Percentiles rank a stretch among this genome's conserved stretches.
These are phyloP conservation scores for Huntiella decipiens DNA, from an alignment of 2,329 filamentous ascomycete species.

Conservation along the genomic window DNA sequence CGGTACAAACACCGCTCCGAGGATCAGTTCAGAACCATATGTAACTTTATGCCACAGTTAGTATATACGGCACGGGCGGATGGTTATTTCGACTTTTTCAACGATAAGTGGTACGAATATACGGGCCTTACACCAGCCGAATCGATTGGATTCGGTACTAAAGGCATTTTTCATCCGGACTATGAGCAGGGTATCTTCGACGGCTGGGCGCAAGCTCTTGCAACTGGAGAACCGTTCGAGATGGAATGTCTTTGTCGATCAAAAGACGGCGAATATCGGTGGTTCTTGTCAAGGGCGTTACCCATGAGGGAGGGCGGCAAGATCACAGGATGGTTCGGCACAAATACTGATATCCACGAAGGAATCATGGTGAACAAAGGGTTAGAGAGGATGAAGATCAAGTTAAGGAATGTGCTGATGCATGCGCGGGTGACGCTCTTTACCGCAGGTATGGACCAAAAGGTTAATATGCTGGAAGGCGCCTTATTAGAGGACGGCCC, in stretches of 20 bases:
- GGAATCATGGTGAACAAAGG: constrained; percentile 45
- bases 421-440: constrained; percentile 62
- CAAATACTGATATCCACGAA: constrained; percentile 64
- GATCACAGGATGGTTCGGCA: constrained; percentile 64
- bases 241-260: constrained; percentile 53
- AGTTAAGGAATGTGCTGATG: constrained; percentile 53
- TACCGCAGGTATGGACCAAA: constrained; percentile 43
- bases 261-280: constrained; percentile 52
- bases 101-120: constrained; percentile 61
- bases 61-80: constrained; percentile 56
- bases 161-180: constrained; percentile 47
- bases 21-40: constrained; percentile 55
- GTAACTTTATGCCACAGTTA: constrained; percentile 52
- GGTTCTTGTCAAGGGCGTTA: constrained; percentile 58
- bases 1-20: constrained; percentile 53
- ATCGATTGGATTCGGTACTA: constrained; percentile 44
- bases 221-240: constrained; percentile 48
- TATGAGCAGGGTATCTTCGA: constrained; percentile 38
- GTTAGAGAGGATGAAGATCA: constrained; percentile 47
- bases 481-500: constrained; percentile 26
- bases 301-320: constrained; percentile 47
- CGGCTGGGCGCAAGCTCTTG: constrained; percentile 42
- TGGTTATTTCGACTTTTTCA: constrained; percentile 54
- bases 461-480: constrained; percentile 53
- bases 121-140: constrained; percentile 47